These are phyloP conservation scores for Cupressus sempervirens DNA, from an alignment of 75 land plant genomes.

Conservation along the genomic window DNA sequence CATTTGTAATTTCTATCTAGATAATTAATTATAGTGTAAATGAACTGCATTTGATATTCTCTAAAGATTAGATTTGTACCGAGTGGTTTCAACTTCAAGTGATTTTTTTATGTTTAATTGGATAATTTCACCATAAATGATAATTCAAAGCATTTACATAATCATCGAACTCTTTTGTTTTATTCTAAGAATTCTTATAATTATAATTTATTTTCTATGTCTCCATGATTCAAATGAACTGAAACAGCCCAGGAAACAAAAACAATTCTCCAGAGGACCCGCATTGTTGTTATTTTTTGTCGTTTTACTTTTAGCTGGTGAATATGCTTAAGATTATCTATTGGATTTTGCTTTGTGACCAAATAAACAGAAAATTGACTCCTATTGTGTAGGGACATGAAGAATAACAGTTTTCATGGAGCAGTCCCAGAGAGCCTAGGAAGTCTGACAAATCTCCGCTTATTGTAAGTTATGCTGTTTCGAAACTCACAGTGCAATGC, in stretches of 20 bases:
- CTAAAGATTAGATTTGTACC: background rate
- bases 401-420: conserved; percentile 60
- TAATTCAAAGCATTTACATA: background rate
- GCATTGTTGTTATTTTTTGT: background rate
- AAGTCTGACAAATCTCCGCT: conserved; percentile 35
- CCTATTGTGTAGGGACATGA: conserved; percentile 39
- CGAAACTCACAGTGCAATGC: background rate
- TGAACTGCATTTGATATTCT: background rate
- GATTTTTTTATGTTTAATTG: background rate
- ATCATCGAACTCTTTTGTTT: background rate
- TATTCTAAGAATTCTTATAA: background rate
- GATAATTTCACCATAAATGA: background rate
- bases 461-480: conserved; percentile 39
- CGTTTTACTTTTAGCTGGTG: background rate
- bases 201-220: background rate
- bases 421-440: conserved; percentile 55
- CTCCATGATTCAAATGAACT: background rate
- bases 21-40: background rate
- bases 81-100: background rate
- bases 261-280: background rate
- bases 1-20: background rate
- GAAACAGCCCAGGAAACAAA: background rate
- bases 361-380: background rate
- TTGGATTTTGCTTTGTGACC: background rate
- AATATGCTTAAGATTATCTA: background rate